Evolutionary conservation across 2,329 filamentous ascomycete genomes (phyloP), one percentile per base, ranked within the genome.

Genomic region (Fusarium sp.): DNA sequence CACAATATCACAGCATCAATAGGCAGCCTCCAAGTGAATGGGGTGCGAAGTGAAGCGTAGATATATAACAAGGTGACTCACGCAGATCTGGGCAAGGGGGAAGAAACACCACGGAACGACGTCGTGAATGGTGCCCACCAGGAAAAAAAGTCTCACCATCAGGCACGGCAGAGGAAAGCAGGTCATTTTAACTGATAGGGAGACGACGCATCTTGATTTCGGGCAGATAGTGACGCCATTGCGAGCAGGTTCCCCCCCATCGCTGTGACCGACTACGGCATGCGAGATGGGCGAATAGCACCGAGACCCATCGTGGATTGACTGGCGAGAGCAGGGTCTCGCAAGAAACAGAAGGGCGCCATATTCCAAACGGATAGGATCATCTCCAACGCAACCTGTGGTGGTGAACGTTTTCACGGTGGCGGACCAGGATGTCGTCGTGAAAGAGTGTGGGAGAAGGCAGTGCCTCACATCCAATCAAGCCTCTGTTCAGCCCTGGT

Each of bases 21-120:
- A 57, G 59, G 58, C 69, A 70, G 57, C 74, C 69, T 36, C 77
- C 76, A 80, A 79, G 63, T 73, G 67, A 79, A 77, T 79, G 77
- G 74, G 72, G 68, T 70, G 66, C 70, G 64, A 51, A 62, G 63
- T 64, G 60, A 67, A 56, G 55, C 51, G 55, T 61, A 71, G 67
- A 75, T 75, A 76, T 75, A 76, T 70, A 67, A 51, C 46, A 51
- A 51, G 72, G 72, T 79, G 77, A 78, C 70, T 78, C 76, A 72
- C 65, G 44, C 66, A 75, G 56, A 71, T 51, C 31, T 33, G 63
- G 40, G 68, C 75, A 77, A 76, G 74, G 77, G 75, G 73, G 46
- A 9, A 31, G 20, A 51, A 74, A 78, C 77, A 76, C 75, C 73
- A 24, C 64, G 71, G 73, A 79, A 66, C 67, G 75, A 75, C 49